phyloP scores from a whole-genome alignment of 2,329 filamentous ascomycete genomes.

The Scedosporium dehoogii region DNA sequence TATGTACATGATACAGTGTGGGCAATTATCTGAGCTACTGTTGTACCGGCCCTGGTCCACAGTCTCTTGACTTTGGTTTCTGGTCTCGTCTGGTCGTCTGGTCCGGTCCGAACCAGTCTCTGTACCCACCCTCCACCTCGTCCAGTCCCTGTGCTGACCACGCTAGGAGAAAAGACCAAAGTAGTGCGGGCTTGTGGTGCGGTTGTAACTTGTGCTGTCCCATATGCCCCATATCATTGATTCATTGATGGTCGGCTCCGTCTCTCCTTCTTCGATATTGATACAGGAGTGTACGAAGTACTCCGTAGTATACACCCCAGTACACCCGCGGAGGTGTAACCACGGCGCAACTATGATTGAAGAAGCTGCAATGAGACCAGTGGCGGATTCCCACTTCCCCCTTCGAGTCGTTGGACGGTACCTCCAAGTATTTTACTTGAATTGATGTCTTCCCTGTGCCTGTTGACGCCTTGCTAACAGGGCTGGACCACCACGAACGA shows the following conservation, averaged over 20 bases:
- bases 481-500: not conserved
- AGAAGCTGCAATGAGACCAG: not conserved
- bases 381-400: not conserved
- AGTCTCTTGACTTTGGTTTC: not conserved
- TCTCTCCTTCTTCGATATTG: not conserved
- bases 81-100: not conserved
- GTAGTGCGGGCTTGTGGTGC: not conserved
- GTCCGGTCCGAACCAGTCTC: not conserved
- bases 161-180: not conserved
- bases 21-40: not conserved
- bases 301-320: not conserved
- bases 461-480: not conserved
- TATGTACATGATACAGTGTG: not conserved
- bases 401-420: not conserved
- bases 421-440: not conserved
- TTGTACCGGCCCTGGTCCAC: not conserved
- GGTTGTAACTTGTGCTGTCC: not conserved
- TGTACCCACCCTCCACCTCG: not conserved
- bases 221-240: not conserved
- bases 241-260: not conserved
- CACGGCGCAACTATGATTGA: not conserved
- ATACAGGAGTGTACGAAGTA: too few species aligned
- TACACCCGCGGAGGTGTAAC: not conserved
- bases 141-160: not conserved
- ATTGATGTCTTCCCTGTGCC: not conserved